These are phyloP conservation scores for Pseudoperonospora humuli DNA, from an alignment of 352 stramenopile genomes.

Conservation along the genomic window DNA sequence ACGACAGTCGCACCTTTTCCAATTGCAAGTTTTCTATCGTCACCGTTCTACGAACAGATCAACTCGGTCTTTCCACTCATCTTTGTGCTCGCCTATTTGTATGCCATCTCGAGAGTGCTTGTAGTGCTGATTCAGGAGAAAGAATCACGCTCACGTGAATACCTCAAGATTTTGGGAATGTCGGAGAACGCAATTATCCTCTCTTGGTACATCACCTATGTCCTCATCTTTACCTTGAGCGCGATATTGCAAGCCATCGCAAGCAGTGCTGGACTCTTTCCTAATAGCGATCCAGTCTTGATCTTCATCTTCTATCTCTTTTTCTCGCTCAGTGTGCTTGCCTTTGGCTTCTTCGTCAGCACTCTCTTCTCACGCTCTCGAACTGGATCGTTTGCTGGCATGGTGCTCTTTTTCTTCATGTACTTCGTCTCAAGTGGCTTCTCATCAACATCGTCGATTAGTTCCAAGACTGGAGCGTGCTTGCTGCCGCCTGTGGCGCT, in stretches of 20 bases:
- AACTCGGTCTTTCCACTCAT: conserved; percentile 76
- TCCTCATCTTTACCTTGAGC: conserved; percentile 65
- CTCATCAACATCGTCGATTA: conserved; percentile 23
- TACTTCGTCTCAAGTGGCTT: conserved; percentile 65
- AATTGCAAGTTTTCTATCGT: conserved; percentile 40
- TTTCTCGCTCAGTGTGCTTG: conserved; percentile 45
- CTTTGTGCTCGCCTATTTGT: conserved; percentile 89
- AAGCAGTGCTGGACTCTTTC: conserved; percentile 38
- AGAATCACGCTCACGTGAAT: conserved; percentile 87
- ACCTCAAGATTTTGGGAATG: conserved; percentile 91
- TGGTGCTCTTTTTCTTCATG: conserved; percentile 86
- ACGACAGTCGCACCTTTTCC: conserved; percentile 43
- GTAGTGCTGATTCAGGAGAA: conserved; percentile 91
- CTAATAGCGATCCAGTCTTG: conserved; percentile 39
- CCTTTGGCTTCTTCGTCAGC: conserved; percentile 63
- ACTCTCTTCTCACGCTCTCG: conserved; percentile 79
- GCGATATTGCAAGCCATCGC: conserved; percentile 55
- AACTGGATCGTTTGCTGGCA: conserved; percentile 61
- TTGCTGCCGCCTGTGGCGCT: conserved; percentile 66
- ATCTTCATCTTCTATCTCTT: conserved; percentile 73
- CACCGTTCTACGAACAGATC: conserved; percentile 68
- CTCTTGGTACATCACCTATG: conserved; percentile 84
- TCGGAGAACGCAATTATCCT: conserved; percentile 53
- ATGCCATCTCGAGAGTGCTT: conserved; percentile 82
- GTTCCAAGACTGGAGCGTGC: conserved; percentile 36